A percentile compares a stretch with the other conserved stretches of the same genome.
Evolutionary conservation across 2,329 filamentous ascomycete genomes (phyloP).

Genomic region (Fusarium nanum): DNA sequence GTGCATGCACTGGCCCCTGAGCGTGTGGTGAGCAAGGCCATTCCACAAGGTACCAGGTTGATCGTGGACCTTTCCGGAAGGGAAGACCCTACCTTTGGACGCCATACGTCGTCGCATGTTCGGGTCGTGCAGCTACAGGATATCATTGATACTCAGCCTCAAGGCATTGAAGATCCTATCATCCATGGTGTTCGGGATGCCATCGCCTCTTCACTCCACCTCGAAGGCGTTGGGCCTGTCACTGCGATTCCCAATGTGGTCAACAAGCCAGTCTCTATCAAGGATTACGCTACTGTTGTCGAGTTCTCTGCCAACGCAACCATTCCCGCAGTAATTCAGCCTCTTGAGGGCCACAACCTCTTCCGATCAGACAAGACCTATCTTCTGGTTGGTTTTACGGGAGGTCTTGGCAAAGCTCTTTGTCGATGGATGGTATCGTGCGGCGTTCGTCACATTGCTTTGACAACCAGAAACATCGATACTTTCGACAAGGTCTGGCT

Average conservation of each 20-base stretch:
- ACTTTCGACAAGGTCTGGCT: background rate
- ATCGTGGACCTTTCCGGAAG: constrained; percentile 1
- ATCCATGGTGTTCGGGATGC: constrained; percentile 3
- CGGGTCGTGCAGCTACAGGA: too few relatives aligned
- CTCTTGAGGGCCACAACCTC: background rate
- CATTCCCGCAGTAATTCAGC: background rate
- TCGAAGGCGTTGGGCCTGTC: too few relatives aligned
- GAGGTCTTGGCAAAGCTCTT: constrained; percentile 3
- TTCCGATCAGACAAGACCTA: constrained; percentile 5
- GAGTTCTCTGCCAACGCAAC: background rate
- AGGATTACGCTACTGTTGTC: background rate
- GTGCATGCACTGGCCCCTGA: background rate
- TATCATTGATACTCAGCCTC: too few relatives aligned
- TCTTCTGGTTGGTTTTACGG: constrained; percentile 1
- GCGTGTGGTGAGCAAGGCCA: too few relatives aligned
- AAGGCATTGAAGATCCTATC: background rate
- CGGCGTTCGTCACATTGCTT: background rate
- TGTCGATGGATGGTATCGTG: constrained; percentile 7
- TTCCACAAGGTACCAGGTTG: background rate
- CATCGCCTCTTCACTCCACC: too few relatives aligned
- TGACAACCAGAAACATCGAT: constrained; percentile 4
- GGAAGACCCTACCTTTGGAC: background rate
- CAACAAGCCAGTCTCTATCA: background rate
- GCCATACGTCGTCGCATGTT: too few relatives aligned
- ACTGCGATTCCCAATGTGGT: too few relatives aligned